Percentiles rank a stretch among this genome's conserved stretches.
Evolutionary conservation across 768 basidiomycete species (phyloP).

Genomic region (Suillus variegatus): DNA sequence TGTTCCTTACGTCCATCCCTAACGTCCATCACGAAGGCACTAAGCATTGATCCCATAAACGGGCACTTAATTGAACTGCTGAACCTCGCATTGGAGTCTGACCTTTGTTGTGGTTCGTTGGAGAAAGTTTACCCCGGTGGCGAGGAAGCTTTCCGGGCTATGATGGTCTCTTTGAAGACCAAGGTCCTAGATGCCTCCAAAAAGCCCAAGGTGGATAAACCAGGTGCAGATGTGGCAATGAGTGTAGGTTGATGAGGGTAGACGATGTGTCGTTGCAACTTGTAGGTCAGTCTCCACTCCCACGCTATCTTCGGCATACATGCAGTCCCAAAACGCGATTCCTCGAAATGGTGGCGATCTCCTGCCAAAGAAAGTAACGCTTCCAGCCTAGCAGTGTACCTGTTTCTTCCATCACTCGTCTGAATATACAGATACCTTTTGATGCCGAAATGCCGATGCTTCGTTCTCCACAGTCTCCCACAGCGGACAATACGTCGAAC

Average conservation of each 20-base stretch:
- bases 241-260: slow-evolving; percentile 28
- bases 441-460: slow-evolving; percentile 35
- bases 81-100: slow-evolving; percentile 73
- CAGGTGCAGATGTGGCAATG: slow-evolving; percentile 30
- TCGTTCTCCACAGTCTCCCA: slow-evolving; percentile 38
- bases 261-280: background rate
- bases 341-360: background rate
- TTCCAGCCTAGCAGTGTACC: slow-evolving; percentile 1
- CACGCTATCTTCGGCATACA: background rate
- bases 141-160: slow-evolving; percentile 32
- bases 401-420: slow-evolving; percentile 3
- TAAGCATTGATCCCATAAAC: slow-evolving; percentile 84
- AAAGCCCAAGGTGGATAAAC: slow-evolving; percentile 18
- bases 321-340: background rate
- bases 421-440: background rate
- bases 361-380: too few species aligned
- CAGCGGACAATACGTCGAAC: slow-evolving; percentile 24
- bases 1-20: slow-evolving; percentile 7
- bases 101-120: slow-evolving; percentile 32
- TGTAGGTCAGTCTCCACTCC: background rate
- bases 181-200: slow-evolving; percentile 18
- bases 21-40: slow-evolving; percentile 45
- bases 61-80: slow-evolving; percentile 78
- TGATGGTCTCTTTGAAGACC: slow-evolving; percentile 34
- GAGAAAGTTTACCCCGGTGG: slow-evolving; percentile 36